Evolutionary conservation across 352 stramenopile genomes (phyloP).

Genomic region (Globisporangium polare): DNA sequence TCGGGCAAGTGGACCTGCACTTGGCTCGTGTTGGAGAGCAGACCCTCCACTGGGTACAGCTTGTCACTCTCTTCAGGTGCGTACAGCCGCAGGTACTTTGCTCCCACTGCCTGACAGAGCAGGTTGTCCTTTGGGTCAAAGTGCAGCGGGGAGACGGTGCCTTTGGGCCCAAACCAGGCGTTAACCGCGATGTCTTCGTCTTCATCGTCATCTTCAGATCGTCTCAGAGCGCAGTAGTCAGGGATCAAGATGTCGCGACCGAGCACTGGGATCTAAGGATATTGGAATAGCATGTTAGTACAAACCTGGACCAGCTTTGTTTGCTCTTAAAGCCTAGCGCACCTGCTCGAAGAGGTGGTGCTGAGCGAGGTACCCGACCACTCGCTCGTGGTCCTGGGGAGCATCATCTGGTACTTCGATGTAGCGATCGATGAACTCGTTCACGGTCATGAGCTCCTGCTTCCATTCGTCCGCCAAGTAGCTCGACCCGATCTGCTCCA

Average conservation of each 20-base stretch:
- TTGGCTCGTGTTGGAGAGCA: constrained; percentile 85
- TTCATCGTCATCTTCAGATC: constrained; percentile 29
- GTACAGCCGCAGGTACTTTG: constrained; percentile 84
- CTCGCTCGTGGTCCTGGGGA: neutral
- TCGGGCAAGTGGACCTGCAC: constrained; percentile 59
- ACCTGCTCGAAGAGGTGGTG: constrained; percentile 90
- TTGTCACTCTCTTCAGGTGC: constrained; percentile 56
- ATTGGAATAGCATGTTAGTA: neutral
- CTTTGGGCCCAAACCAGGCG: constrained; percentile 80
- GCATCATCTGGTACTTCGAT: constrained; percentile 21
- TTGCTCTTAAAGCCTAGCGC: too few species aligned
- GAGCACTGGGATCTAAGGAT: constrained; percentile 68
- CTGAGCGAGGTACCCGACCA: constrained; percentile 80
- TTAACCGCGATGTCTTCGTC: constrained; percentile 79
- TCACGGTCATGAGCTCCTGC: constrained; percentile 78
- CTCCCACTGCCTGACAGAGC: constrained; percentile 81
- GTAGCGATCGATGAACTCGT: constrained; percentile 68
- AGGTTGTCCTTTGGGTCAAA: constrained; percentile 90
- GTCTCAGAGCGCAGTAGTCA: constrained; percentile 84
- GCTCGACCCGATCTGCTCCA: constrained; percentile 60
- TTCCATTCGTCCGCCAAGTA: constrained; percentile 80
- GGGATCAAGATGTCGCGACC: constrained; percentile 78
- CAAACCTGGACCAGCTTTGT: too few species aligned
- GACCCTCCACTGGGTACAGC: constrained; percentile 79
- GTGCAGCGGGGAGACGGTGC: constrained; percentile 84